phyloP scores from a whole-genome alignment of 331 rosid species.

The Stylosanthes scabra region DNA sequence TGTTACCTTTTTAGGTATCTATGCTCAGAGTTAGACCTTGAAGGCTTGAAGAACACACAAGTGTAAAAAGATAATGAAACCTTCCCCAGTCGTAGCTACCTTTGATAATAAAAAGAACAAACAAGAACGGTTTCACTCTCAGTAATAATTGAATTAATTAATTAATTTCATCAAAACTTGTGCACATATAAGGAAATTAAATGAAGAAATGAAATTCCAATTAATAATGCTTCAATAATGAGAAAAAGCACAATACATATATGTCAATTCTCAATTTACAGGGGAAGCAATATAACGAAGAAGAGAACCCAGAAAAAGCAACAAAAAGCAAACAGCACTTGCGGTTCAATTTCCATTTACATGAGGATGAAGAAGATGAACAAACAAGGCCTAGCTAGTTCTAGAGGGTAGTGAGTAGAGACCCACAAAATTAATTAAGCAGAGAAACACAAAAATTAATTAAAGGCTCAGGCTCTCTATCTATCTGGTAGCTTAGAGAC shows the following conservation, averaged over 20 bases:
- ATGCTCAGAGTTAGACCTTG: not conserved
- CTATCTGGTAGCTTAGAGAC: too few relatives aligned
- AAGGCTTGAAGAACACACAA: not conserved
- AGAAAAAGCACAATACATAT: not conserved
- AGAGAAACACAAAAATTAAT: too few relatives aligned
- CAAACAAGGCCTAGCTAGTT: not conserved
- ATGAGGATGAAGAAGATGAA: not conserved
- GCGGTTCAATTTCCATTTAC: constrained; percentile 10
- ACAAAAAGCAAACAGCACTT: not conserved
- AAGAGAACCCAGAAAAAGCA: not conserved
- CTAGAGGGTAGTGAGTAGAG: not conserved
- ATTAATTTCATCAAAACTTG: constrained; percentile 4
- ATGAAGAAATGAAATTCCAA: constrained; percentile 1
- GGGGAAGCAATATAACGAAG: not conserved
- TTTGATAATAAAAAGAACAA: not conserved
- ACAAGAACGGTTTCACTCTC: not conserved
- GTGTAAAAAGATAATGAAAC: too few relatives aligned
- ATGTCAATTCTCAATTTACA: constrained; percentile 9
- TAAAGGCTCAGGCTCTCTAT: too few relatives aligned
- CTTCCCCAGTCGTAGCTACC: too few relatives aligned
- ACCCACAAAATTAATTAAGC: not conserved
- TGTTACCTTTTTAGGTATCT: too few relatives aligned
- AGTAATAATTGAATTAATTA: too few relatives aligned
- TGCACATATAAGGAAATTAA: not conserved
- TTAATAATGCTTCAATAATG: not conserved